These are phyloP conservation scores for Botrytis fabae DNA, from an alignment of 2,329 filamentous ascomycete species.

Conservation along the genomic window DNA sequence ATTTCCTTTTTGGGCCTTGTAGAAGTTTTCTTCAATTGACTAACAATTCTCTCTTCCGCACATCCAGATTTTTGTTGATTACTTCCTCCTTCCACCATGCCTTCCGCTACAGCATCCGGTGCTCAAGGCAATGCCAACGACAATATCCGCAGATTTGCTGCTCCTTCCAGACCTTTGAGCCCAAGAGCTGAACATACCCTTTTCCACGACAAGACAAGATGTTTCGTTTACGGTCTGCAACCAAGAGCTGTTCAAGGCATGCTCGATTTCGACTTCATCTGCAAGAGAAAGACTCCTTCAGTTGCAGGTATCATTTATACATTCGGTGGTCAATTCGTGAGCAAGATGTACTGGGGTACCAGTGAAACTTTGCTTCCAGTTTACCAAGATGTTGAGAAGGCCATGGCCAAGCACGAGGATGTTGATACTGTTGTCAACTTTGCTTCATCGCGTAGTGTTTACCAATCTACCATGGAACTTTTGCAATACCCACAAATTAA, in stretches of 20 bases:
- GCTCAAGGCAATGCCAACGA: constrained; percentile 77
- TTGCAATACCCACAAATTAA: constrained; percentile 97
- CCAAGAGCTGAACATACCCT: constrained; percentile 85
- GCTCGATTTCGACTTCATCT: constrained; percentile 99
- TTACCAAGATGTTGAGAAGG: constrained; percentile 92
- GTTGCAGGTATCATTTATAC: constrained; percentile 99
- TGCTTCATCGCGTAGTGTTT: constrained; percentile 96
- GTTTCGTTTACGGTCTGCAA: constrained; percentile 99
- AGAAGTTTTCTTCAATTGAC: constrained; percentile 27
- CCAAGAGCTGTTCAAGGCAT: constrained; percentile 88
- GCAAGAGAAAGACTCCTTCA: constrained; percentile 95
- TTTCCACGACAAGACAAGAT: constrained; percentile 99
- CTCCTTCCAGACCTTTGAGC: constrained; percentile 88
- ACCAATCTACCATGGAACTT: constrained; percentile 96
- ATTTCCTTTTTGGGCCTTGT: constrained; percentile 10
- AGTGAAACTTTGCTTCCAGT: constrained; percentile 98
- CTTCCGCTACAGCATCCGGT: constrained; percentile 33
- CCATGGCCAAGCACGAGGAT: constrained; percentile 92
- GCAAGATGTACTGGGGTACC: constrained; percentile 99
- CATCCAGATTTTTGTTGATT: constrained; percentile 22
- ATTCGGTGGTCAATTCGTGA: constrained; percentile 99
- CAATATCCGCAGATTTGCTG: constrained; percentile 95
- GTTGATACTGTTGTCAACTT: constrained; percentile 99
- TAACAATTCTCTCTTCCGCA: constrained; percentile 25
- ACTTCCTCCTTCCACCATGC: constrained; percentile 19